Evolutionary conservation across 805 yeast genomes (phyloP), one percentile per base, ranked within the genome.

Genomic region (Candida tammaniensis): DNA sequence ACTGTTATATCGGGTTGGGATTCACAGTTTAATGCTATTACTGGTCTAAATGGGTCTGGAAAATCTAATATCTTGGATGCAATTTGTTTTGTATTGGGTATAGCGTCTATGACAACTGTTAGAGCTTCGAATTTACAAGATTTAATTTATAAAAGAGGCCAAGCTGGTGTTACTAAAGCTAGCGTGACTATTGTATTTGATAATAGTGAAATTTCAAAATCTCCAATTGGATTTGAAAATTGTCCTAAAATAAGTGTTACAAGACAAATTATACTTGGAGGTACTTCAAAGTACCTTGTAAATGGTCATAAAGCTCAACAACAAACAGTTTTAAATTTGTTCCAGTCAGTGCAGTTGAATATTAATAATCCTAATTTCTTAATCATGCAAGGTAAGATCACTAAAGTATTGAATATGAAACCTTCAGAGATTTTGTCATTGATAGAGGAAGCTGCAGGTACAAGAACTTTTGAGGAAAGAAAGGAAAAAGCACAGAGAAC

Each of bases 311-410:
- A 94, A 43, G 97, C 97, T 0, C 96, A 89, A 51, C 98, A 89
- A 53, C 93, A 83, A 47, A 84, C 93, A 8, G 96, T 93, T 1
- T 72, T 88, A 36, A 89, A 83, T 48, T 62, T 94, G 33, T 89
- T 94, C 57, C 98, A 91, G 57, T 82, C 94, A 12, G 96, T 94
- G 15, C 98, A 93, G 61, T 73, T 93, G 43, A 93, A 93, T 54
- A 91, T 93, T 57, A 93, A 93, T 58, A 93, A 91, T 54, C 98
- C 99, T 20, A 93, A 93, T 57, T 93, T 93, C 61, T 72, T 93
- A 48, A 93, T 93, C 52, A 93, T 94, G 98, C 99, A 93, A 62
- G 99, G 99, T 40, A 86, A 88, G 55, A 93, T 94, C 62, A 94
- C 98, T 21, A 91, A 93, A 57, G 97, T 93, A 44, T 72, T 93